Conservation (phyloP, 2,329 filamentous ascomycete species). For the Colletotrichum truncatum region DNA sequence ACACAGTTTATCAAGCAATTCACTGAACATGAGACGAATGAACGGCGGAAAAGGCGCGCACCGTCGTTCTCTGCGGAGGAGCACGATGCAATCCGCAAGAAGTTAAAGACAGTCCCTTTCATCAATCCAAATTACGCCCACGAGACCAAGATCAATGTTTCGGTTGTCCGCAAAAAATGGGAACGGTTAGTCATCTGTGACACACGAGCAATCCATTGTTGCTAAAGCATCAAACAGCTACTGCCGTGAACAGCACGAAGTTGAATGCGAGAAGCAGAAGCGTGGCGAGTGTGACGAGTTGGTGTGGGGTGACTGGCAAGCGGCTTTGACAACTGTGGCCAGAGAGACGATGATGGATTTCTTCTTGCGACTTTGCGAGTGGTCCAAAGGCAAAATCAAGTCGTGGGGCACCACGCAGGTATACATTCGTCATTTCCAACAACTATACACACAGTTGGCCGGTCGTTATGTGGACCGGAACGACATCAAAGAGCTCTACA, state of each 20-base stretch:
- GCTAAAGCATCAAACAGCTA: slow-evolving; percentile 25
- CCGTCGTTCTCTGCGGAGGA: slow-evolving; percentile 32
- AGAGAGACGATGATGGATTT: slow-evolving; percentile 36
- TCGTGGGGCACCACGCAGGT: slow-evolving; percentile 33
- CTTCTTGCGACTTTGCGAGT: slow-evolving; percentile 34
- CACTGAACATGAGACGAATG: neutral
- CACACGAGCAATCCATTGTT: neutral
- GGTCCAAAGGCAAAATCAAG: slow-evolving; percentile 29
- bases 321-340: slow-evolving; percentile 30
- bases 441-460: slow-evolving; percentile 36
- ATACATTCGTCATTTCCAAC: slow-evolving; percentile 39
- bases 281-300: no score
- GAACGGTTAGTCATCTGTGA: slow-evolving; percentile 23
- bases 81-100: slow-evolving; percentile 29
- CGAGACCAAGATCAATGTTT: slow-evolving; percentile 35
- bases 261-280: no score
- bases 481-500: slow-evolving; percentile 37
- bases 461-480: slow-evolving; percentile 35
- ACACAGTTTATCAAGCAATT: slow-evolving; percentile 26
- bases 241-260: slow-evolving; percentile 32
- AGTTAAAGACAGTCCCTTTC: slow-evolving; percentile 32
- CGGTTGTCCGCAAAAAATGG: slow-evolving; percentile 34
- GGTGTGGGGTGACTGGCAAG: slow-evolving; percentile 33
- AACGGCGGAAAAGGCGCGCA: slow-evolving; percentile 2
- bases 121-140: slow-evolving; percentile 34